These are phyloP conservation scores for Lichtheimia ramosa DNA, from an alignment of 371 early-diverging fungal genomes.

Conservation along the genomic window DNA sequence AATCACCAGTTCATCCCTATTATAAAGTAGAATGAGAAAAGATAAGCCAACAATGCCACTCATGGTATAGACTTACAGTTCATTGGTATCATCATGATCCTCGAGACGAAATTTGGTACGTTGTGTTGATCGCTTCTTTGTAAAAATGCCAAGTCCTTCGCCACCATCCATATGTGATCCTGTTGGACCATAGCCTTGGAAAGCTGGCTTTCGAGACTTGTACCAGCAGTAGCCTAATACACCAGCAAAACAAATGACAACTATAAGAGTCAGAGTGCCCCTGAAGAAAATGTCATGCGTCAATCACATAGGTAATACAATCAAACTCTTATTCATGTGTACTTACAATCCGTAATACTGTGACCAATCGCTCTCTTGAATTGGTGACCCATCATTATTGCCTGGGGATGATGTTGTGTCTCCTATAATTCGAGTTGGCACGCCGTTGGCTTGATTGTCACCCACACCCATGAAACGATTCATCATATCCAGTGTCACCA, in stretches of 20 bases:
- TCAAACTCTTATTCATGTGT: no score
- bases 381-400: no score
- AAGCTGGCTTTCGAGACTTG: slow-evolving; percentile 6
- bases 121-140: slow-evolving; percentile 9
- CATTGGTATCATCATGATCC: slow-evolving; percentile 46
- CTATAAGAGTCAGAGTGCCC: slow-evolving; percentile 28
- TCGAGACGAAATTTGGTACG: slow-evolving; percentile 29
- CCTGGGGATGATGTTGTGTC: no score
- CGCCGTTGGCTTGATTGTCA: slow-evolving; percentile 29
- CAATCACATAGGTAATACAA: no score
- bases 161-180: background rate
- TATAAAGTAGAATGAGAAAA: background rate
- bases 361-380: slow-evolving; percentile 6
- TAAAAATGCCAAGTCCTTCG: background rate
- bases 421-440: no score
- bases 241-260: slow-evolving; percentile 26
- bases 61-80: slow-evolving; percentile 37
- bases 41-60: background rate
- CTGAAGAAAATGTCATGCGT: slow-evolving; percentile 1
- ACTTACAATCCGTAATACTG: slow-evolving; percentile 15
- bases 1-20: slow-evolving; percentile 49
- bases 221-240: slow-evolving; percentile 34
- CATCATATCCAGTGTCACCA: slow-evolving; percentile 70
- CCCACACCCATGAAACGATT: slow-evolving; percentile 72
- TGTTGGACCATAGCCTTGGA: slow-evolving; percentile 3